Evolutionary conservation across 2,329 filamentous ascomycete genomes (phyloP).

Genomic region (Fusarium sp.): DNA sequence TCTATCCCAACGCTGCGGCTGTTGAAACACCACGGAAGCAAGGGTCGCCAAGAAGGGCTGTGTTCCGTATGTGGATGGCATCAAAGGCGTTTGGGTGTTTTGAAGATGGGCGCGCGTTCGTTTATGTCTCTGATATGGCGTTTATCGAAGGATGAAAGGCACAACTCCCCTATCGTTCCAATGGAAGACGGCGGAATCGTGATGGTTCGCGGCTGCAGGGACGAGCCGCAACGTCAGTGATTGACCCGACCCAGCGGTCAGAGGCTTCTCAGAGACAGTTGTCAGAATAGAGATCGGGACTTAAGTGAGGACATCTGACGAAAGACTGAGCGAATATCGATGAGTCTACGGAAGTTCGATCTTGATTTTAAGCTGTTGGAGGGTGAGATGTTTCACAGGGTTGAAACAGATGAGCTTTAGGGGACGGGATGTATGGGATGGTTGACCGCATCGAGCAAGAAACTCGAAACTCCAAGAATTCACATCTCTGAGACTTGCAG

Average conservation of each 20-base stretch:
- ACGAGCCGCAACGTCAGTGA: conserved; percentile 31
- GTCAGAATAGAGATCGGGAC: conserved; percentile 12
- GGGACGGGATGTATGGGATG: conserved; percentile 6
- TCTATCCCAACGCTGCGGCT: neutral
- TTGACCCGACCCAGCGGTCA: conserved; percentile 16
- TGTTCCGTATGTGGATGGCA: conserved; percentile 29
- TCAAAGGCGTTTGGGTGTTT: conserved; percentile 30
- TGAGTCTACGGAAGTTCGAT: conserved; percentile 35
- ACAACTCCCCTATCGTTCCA: neutral
- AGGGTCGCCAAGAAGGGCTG: conserved; percentile 21
- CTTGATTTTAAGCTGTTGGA: conserved; percentile 14
- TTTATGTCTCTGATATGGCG: conserved; percentile 6
- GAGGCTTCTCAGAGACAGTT: conserved; percentile 2
- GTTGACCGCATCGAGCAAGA: conserved; percentile 8
- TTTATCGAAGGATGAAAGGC: neutral
- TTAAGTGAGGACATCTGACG: conserved; percentile 20
- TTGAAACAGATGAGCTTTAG: conserved; percentile 11
- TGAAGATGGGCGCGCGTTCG: conserved; percentile 11
- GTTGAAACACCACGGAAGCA: conserved; percentile 18
- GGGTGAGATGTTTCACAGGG: conserved; percentile 35
- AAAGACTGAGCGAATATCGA: conserved; percentile 18
- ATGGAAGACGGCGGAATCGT: neutral
- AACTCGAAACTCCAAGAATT: conserved; percentile 6
- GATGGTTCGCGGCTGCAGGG: conserved; percentile 21
- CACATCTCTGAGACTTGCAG: conserved; percentile 15